Conservation (phyloP, 2,329 filamentous ascomycete genomes). For the Diaporthe sp. region DNA sequence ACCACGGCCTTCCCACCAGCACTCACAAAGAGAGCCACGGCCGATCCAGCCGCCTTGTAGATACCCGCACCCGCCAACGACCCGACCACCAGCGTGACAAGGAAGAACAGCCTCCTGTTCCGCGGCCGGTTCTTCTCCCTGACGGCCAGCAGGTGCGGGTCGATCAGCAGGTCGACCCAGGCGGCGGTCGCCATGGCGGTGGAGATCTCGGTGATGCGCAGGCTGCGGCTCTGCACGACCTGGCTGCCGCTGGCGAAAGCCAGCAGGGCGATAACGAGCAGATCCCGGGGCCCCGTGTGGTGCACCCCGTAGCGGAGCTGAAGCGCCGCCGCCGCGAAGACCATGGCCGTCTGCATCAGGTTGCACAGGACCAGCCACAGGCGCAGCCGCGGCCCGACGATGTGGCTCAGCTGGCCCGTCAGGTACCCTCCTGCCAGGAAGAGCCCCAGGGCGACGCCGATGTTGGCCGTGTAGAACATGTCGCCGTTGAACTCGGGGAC, state of each 20-base stretch:
- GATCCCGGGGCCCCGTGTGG: slow-evolving; percentile 48
- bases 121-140: slow-evolving; percentile 57
- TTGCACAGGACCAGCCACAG: slow-evolving; percentile 66
- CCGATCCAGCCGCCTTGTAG: slow-evolving; percentile 54
- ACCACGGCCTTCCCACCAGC: slow-evolving; percentile 58
- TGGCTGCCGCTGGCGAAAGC: slow-evolving; percentile 68
- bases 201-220: slow-evolving; percentile 69
- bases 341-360: slow-evolving; percentile 62
- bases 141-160: slow-evolving; percentile 57
- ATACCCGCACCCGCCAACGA: slow-evolving; percentile 63
- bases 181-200: slow-evolving; percentile 74
- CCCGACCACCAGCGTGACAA: slow-evolving; percentile 58
- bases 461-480: slow-evolving; percentile 63
- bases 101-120: slow-evolving; percentile 61
- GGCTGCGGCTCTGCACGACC: slow-evolving; percentile 65
- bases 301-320: slow-evolving; percentile 54
- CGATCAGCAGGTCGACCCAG: slow-evolving; percentile 69
- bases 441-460: slow-evolving; percentile 63
- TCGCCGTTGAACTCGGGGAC: slow-evolving; percentile 58
- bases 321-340: slow-evolving; percentile 62
- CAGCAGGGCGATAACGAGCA: slow-evolving; percentile 60
- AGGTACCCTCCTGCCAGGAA: slow-evolving; percentile 66
- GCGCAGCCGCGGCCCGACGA: slow-evolving; percentile 60
- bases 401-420: slow-evolving; percentile 66
- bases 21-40: slow-evolving; percentile 55